A percentile compares a stretch with the other conserved stretches of the same genome.
Conservation (phyloP, 306 rosid species). For the Cicer arietinum region DNA sequence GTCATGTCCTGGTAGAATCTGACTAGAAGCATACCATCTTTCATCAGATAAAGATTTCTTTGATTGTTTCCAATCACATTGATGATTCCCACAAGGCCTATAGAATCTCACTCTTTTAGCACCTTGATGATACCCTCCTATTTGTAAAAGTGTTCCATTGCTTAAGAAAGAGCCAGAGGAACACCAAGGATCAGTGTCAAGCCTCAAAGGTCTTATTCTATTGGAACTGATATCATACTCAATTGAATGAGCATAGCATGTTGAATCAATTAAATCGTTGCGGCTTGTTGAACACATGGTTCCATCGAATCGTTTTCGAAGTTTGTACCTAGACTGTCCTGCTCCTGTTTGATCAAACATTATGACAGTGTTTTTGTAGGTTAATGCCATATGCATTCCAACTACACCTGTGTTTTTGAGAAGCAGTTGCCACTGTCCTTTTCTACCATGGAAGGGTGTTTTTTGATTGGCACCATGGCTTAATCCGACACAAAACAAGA, state of each 20-base stretch:
- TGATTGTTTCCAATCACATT: conserved; percentile 68
- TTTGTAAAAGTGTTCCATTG: conserved; percentile 73
- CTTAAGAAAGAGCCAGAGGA: conserved; percentile 78
- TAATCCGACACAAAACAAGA: conserved; percentile 34
- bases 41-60: conserved; percentile 46
- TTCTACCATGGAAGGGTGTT: conserved; percentile 1
- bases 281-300: conserved; percentile 43
- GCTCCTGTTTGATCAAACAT: conserved; percentile 75
- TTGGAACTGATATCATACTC: conserved; percentile 71
- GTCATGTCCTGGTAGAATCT: conserved; percentile 60
- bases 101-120: conserved; percentile 54
- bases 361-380: conserved; percentile 63
- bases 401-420: conserved; percentile 65
- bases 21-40: conserved; percentile 79
- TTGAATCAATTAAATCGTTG: conserved; percentile 49
- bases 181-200: conserved; percentile 80
- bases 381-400: conserved; percentile 80
- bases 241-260: conserved; percentile 81
- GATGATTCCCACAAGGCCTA: conserved; percentile 54
- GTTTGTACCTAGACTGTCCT: conserved; percentile 60
- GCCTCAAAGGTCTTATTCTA: conserved; percentile 60
- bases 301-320: conserved; percentile 53
- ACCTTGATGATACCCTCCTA: conserved; percentile 68
- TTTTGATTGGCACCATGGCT: conserved; percentile 32
- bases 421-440: conserved; percentile 77